Evolutionary conservation across 2,329 filamentous ascomycete species (phyloP).

Genomic region (Colletotrichum tropicale): DNA sequence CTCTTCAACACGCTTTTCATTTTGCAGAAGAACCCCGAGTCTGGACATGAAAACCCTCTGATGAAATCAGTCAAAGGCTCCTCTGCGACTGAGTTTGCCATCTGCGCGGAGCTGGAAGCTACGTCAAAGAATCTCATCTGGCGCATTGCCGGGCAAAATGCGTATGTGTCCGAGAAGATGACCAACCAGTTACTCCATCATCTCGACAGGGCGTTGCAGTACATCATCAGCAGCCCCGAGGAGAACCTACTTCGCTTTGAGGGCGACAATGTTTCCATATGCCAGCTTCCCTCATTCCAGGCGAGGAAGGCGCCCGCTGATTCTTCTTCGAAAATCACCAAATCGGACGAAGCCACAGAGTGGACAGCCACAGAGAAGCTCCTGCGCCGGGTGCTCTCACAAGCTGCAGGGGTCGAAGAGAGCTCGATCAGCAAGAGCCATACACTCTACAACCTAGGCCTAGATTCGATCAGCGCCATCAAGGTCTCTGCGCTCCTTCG

Average conservation of each 20-base stretch:
- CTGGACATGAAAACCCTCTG: slow-evolving; percentile 34
- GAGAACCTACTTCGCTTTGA: slow-evolving; percentile 59
- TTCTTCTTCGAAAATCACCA: neutral
- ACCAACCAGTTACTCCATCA: slow-evolving; percentile 56
- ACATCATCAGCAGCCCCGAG: slow-evolving; percentile 55
- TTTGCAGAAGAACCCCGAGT: slow-evolving; percentile 45
- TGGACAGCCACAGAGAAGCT: slow-evolving; percentile 40
- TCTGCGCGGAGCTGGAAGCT: slow-evolving; percentile 82
- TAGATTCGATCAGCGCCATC: slow-evolving; percentile 92
- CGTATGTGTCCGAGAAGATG: slow-evolving; percentile 51
- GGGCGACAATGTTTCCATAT: slow-evolving; percentile 62
- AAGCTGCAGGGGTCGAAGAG: slow-evolving; percentile 63
- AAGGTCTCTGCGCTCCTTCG: slow-evolving; percentile 77
- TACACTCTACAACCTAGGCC: slow-evolving; percentile 81
- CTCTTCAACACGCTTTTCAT: slow-evolving; percentile 64
- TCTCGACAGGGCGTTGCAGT: slow-evolving; percentile 63
- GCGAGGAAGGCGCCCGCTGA: neutral
- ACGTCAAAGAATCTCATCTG: slow-evolving; percentile 62
- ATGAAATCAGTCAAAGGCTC: slow-evolving; percentile 67
- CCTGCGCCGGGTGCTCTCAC: slow-evolving; percentile 54
- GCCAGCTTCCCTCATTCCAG: slow-evolving; percentile 59
- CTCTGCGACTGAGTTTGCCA: slow-evolving; percentile 78
- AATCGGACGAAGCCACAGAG: neutral
- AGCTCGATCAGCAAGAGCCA: slow-evolving; percentile 63
- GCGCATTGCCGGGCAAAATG: slow-evolving; percentile 72